Evolutionary conservation across 495 filamentous ascomycete genomes (phyloP), one percentile per base, ranked within the genome.

Genomic region (Cetradonia linearis): DNA sequence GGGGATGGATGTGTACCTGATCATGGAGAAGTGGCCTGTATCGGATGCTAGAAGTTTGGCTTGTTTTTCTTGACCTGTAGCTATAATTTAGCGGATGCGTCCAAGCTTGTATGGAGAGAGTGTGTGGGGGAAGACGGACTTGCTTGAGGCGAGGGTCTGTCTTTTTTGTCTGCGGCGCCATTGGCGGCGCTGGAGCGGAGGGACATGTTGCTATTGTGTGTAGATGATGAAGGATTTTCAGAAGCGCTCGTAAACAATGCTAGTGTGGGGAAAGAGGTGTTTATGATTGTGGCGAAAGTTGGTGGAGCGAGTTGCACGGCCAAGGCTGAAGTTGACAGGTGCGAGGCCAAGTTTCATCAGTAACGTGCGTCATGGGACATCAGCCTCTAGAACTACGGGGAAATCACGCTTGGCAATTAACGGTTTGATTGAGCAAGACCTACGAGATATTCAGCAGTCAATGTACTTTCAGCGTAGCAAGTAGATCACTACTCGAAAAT

Each of bases 11-110:
- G n/a, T n/a, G 27, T 64, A 86, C 84, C 81, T 83, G 58, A 88
- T 76, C 74, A 89, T 77, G 62, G 83, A 87, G 71, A 88, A 88
- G 69, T 95, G 91, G 27, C 88, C 89, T 34, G 82, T 80, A 50
- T 89, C 82, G 57, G 82, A 74, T 30, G 82, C 82, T 49, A 96
- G 86, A 56, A 96, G 84, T 72, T 82, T 80, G 67, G 87, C 89
- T 74, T 96, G 91, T 75, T 93, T 94, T 70, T 91, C 84, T 65
- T 86, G 78, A 62, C 78, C 87, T 89, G 66, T 49, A 37, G 18
- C 23, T 10, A 2, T 25, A 20, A 18, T 34, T 54, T 31, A 54
- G 50, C 28, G 10, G 0, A 30, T 34, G 20, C n/a, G 30, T n/a
- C 18, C 50, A 36, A 62, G 42, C 18, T 53, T 20, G 18, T 30